Conservation (phyloP, 495 filamentous ascomycete genomes). For the Xylona heveae region DNA sequence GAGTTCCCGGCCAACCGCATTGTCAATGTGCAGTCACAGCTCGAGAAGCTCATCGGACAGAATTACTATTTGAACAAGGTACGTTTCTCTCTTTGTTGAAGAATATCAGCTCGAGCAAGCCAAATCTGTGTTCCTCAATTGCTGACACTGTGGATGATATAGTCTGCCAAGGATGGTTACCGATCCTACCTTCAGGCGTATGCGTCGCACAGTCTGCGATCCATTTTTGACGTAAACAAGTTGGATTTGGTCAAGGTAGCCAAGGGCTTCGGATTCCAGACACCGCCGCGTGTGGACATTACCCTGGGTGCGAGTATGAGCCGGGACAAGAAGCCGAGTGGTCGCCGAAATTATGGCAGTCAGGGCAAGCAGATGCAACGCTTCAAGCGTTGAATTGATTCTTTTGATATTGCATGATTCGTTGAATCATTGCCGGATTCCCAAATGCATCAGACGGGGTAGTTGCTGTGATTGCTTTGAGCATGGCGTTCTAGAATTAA, state of each 20-base stretch:
- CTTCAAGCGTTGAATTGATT: constrained; percentile 24
- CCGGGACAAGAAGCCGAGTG: constrained; percentile 62
- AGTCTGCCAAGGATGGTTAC: constrained; percentile 48
- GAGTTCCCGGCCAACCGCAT: constrained; percentile 87
- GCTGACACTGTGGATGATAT: constrained; percentile 4
- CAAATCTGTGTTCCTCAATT: not conserved
- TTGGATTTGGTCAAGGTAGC: constrained; percentile 85
- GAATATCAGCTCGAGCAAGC: not conserved
- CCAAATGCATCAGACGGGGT: no score
- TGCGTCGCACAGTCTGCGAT: constrained; percentile 70
- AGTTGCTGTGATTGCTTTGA: no score
- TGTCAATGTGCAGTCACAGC: constrained; percentile 80
- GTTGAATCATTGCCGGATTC: no score
- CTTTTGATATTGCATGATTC: no score
- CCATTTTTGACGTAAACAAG: constrained; percentile 84
- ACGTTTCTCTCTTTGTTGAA: constrained; percentile 4
- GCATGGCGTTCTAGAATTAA: no score
- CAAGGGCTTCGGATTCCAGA: constrained; percentile 76
- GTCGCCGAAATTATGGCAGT: constrained; percentile 63
- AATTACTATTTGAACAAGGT: constrained; percentile 95
- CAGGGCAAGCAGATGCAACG: constrained; percentile 30
- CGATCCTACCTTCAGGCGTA: constrained; percentile 87
- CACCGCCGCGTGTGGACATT: constrained; percentile 83
- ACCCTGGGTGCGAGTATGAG: constrained; percentile 70
- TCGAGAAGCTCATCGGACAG: constrained; percentile 79